Conservation (phyloP, 257 asterid species). For the Paulownia fortunei region DNA sequence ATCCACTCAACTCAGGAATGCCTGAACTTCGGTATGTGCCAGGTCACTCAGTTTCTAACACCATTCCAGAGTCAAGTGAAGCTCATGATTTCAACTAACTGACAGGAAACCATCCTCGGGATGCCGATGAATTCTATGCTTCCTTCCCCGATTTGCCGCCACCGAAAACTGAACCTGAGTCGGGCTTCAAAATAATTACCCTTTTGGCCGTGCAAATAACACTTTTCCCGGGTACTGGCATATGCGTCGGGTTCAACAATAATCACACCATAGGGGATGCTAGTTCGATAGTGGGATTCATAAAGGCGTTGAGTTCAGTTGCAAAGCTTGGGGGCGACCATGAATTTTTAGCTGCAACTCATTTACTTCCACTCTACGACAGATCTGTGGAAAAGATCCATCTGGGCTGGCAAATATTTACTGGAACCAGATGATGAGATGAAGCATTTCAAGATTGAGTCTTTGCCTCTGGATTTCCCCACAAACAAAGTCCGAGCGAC, state of each 20-base stretch:
- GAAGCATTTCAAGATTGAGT: neutral
- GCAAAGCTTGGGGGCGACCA: too few relatives aligned
- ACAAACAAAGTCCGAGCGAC: too few relatives aligned
- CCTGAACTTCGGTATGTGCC: constrained; percentile 40
- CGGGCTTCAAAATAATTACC: constrained; percentile 15
- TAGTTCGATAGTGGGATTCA: too few relatives aligned
- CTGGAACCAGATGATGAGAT: constrained; percentile 35
- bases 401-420: constrained; percentile 26
- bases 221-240: too few relatives aligned
- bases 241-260: too few relatives aligned
- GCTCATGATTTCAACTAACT: constrained; percentile 40
- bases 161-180: neutral
- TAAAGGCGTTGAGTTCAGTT: too few relatives aligned
- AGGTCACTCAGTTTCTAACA: constrained; percentile 47
- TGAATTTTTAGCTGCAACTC: too few relatives aligned
- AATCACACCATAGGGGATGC: too few relatives aligned
- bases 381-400: constrained; percentile 43
- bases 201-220: constrained; percentile 42
- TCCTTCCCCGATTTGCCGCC: constrained; percentile 37
- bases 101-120: constrained; percentile 36
- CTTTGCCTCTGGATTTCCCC: constrained; percentile 8
- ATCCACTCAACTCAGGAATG: constrained; percentile 8
- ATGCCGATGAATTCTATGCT: constrained; percentile 38
- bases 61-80: constrained; percentile 43
- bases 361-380: too few relatives aligned